Percentiles rank a stretch among this genome's conserved stretches.
phyloP scores from a whole-genome alignment of 345 rosid species.

The Erysimum cheiranthoides region DNA sequence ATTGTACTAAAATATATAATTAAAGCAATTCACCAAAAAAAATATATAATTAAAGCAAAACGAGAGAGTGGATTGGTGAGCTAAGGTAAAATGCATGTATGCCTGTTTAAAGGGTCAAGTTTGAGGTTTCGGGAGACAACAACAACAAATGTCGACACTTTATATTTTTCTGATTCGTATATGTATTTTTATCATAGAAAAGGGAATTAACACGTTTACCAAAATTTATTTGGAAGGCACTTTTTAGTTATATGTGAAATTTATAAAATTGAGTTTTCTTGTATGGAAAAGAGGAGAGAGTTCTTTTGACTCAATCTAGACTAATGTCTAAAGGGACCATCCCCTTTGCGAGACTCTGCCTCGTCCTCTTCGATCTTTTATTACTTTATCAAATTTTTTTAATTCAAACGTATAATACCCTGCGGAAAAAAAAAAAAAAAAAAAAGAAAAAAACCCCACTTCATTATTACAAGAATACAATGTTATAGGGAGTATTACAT shows the following conservation, averaged over 20 bases:
- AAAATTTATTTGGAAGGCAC: conserved; percentile 32
- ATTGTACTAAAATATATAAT: neutral
- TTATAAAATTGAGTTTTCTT: conserved; percentile 34
- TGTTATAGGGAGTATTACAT: neutral
- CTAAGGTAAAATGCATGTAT: conserved; percentile 39
- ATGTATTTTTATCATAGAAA: conserved; percentile 15
- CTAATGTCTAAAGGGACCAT: conserved; percentile 55
- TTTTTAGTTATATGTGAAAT: conserved; percentile 45
- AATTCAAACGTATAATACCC: conserved; percentile 9
- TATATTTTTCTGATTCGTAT: conserved; percentile 17
- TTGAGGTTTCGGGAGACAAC: conserved; percentile 44
- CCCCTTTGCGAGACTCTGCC: conserved; percentile 13
- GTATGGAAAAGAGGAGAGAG: conserved; percentile 42
- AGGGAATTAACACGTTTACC: conserved; percentile 40
- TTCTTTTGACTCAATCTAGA: conserved; percentile 67
- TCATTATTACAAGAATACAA: neutral
- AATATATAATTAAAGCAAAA: neutral
- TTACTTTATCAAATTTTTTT: neutral
- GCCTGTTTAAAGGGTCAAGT: conserved; percentile 44
- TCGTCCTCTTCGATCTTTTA: conserved; percentile 13
- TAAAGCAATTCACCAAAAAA: too few relatives aligned
- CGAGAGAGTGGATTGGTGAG: conserved; percentile 34
- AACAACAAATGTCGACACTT: conserved; percentile 31
- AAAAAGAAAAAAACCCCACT: too few relatives aligned
- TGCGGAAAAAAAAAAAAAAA: too few relatives aligned